phyloP scores from a whole-genome alignment of 2,329 filamentous ascomycete genomes.

The Ophiosphaerella korrae region DNA sequence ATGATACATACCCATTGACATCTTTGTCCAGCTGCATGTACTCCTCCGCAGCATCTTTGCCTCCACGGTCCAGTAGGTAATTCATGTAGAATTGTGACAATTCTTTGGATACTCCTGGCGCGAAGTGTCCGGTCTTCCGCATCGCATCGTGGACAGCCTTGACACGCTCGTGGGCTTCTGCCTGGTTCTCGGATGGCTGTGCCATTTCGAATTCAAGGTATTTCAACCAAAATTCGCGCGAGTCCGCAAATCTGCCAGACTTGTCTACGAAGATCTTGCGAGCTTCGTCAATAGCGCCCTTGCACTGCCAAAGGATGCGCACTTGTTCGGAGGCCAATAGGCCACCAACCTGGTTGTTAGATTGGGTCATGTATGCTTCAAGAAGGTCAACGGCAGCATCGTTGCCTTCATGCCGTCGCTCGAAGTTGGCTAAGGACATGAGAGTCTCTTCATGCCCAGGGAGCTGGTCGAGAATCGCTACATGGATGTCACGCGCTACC shows the following conservation, averaged over 20 bases:
- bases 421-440: conserved; percentile 82
- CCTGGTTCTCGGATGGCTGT: conserved; percentile 71
- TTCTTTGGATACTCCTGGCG: conserved; percentile 70
- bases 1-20: conserved; percentile 70
- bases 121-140: conserved; percentile 72
- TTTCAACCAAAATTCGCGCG: conserved; percentile 84
- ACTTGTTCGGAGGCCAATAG: conserved; percentile 90
- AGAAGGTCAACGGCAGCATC: conserved; percentile 85
- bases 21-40: conserved; percentile 83
- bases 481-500: conserved; percentile 82
- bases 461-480: conserved; percentile 74
- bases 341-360: conserved; percentile 81
- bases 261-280: conserved; percentile 84
- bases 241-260: conserved; percentile 81
- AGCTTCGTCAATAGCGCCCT: conserved; percentile 79
- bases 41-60: conserved; percentile 82
- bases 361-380: conserved; percentile 75
- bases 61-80: conserved; percentile 82
- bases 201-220: conserved; percentile 89
- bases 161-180: conserved; percentile 72
- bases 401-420: conserved; percentile 80
- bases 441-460: conserved; percentile 88
- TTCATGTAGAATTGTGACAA: conserved; percentile 78
- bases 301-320: conserved; percentile 82
- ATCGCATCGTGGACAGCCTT: conserved; percentile 80